Evolutionary conservation across 805 yeast species (phyloP), one percentile per base, ranked within the genome.

Genomic region (Maudiozyma barnettii): DNA sequence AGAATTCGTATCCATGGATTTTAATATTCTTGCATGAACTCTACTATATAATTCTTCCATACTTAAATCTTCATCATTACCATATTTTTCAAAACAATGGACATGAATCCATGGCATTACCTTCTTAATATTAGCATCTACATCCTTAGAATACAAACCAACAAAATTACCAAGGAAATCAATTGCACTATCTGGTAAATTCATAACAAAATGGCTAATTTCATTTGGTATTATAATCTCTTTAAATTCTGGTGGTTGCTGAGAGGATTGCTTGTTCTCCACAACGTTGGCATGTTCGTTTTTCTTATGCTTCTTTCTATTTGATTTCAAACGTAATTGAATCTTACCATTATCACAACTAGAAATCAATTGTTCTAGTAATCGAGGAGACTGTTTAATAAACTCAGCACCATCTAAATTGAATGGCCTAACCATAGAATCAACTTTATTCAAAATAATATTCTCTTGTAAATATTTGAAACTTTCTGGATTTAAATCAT

Each of bases 401-500:
- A 90, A 83, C 14, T 79, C 81, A 35, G 90, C 76, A 1, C 97
- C 99, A 59, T 93, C 97, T 49, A 76, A 65, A 58, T 89, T 86
- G 65, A 58, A 78, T 3, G 90, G 72, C 45, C 69, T 64, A 4
- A 86, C 91, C 54, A 78, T 78, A 0, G 69, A 60, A 0, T 56
- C 65, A 9, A 81, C 85, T 56, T 83, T 80, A 64, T 93, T 93
- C 23, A 71, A 58, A 2, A 52, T 57, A 44, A 86, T 77, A 56
- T 93, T 93, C 29, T 74, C 74, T 36, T 68, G 63, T 68, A 93
- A 73, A 58, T 84, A 83, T 53, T 78, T 77, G 65, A 69, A 85
- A 49, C 95, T 82, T 50, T 83, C 85, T 0, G 97, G 98, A 59
- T 93, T 93, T 62, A 93, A 71, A 64, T 93, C 99, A 62, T 90